A percentile compares a stretch with the other conserved stretches of the same genome.
These are phyloP conservation scores for Carex cristatella DNA, from an alignment of 176 grass and related monocot genomes.

Conservation along the genomic window DNA sequence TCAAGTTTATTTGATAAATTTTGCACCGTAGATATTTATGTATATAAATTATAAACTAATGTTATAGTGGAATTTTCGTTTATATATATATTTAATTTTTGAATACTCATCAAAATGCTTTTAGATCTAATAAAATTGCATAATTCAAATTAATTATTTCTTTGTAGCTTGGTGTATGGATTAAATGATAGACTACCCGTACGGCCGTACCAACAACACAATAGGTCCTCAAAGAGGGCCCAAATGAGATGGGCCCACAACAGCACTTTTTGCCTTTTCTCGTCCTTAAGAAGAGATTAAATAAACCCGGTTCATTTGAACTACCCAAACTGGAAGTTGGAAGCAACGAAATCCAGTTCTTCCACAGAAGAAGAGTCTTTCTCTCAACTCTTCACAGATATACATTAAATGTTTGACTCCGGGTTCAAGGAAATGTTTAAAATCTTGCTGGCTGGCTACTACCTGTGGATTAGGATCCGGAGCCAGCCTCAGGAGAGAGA, in stretches of 20 bases:
- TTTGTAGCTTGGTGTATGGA: background rate
- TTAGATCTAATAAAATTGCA: no score
- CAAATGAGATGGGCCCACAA: background rate
- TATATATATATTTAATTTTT: no score
- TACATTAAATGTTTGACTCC: background rate
- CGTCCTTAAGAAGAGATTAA: background rate
- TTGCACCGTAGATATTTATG: no score
- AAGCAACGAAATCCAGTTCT: background rate
- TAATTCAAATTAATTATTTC: no score
- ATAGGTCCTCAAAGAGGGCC: background rate
- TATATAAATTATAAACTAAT: no score
- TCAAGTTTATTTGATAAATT: no score
- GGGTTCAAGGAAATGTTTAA: background rate
- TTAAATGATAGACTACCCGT: background rate
- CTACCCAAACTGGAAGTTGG: no score
- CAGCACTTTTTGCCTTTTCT: slow-evolving; percentile 5
- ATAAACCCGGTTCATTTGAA: background rate
- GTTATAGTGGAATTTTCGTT: no score
- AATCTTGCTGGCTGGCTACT: background rate
- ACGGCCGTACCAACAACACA: background rate
- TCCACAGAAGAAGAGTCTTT: background rate
- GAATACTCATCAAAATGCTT: no score
- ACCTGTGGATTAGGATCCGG: slow-evolving; percentile 26
- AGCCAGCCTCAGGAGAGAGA: slow-evolving; percentile 4
- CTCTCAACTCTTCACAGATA: background rate